These are phyloP conservation scores for Bauhinia variegata DNA, from an alignment of 306 rosid species.

Conservation along the genomic window DNA sequence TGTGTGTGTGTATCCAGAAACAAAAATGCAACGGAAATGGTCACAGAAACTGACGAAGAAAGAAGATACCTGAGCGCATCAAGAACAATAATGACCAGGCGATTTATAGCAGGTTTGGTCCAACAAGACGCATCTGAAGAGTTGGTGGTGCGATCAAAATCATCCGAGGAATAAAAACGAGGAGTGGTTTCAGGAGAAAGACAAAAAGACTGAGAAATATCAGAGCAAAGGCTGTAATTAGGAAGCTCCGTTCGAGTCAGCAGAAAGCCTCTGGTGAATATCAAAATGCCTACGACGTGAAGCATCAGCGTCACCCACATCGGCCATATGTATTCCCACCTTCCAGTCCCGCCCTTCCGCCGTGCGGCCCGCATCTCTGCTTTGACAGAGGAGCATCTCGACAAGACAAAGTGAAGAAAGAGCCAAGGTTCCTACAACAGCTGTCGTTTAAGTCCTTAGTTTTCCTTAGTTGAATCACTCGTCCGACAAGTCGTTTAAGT, in stretches of 20 bases:
- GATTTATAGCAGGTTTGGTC: constrained; percentile 69
- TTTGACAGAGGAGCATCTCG: background rate
- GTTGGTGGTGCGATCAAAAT: constrained; percentile 24
- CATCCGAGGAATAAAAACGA: constrained; percentile 11
- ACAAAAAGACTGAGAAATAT: constrained; percentile 69
- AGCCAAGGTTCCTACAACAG: background rate
- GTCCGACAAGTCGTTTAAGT: background rate
- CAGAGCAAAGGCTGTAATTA: constrained; percentile 68
- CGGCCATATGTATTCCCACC: constrained; percentile 59
- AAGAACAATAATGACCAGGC: constrained; percentile 69
- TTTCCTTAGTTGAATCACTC: background rate
- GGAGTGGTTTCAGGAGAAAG: constrained; percentile 23
- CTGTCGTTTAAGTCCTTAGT: background rate
- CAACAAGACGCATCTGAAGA: constrained; percentile 52
- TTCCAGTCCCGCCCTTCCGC: constrained; percentile 35
- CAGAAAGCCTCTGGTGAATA: constrained; percentile 84
- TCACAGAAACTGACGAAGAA: background rate
- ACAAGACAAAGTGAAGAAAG: background rate
- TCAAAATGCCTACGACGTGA: constrained; percentile 61
- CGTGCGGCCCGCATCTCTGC: constrained; percentile 28
- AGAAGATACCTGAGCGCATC: constrained; percentile 73
- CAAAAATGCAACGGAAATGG: background rate
- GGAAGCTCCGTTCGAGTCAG: constrained; percentile 97
- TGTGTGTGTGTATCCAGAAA: background rate
- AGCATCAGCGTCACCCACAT: constrained; percentile 64